These are phyloP conservation scores for Cryphonectria radicalis DNA, from an alignment of 2,329 filamentous ascomycete species.

Conservation along the genomic window DNA sequence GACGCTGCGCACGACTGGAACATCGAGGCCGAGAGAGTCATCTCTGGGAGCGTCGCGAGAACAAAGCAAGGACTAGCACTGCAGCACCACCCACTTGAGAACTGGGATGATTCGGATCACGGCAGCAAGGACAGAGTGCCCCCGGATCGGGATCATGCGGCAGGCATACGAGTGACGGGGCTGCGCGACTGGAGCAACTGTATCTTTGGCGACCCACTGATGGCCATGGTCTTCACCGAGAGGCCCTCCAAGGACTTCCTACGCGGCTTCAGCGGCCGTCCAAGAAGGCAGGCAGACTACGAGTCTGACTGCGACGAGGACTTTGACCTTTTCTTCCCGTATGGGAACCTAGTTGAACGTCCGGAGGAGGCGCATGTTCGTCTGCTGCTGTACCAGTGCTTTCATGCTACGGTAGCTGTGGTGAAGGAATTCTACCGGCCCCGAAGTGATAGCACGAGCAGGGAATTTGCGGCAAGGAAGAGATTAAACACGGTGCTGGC, in stretches of 20 bases:
- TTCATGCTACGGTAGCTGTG: constrained; percentile 56
- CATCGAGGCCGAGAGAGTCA: constrained; percentile 46
- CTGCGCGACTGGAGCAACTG: constrained; percentile 63
- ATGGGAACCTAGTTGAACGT: constrained; percentile 46
- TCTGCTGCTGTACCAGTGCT: constrained; percentile 61
- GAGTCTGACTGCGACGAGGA: constrained; percentile 28
- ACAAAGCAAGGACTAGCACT: constrained; percentile 3
- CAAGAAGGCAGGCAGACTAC: constrained; percentile 18
- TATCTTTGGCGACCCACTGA: constrained; percentile 63
- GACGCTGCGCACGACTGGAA: constrained; percentile 57
- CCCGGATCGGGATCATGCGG: constrained; percentile 5
- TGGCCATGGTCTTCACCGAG: constrained; percentile 54
- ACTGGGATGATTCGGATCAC: constrained; percentile 21
- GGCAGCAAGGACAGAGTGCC: constrained; percentile 17
- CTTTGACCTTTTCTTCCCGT: constrained; percentile 9
- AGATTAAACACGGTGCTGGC: constrained; percentile 52
- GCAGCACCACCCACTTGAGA: constrained; percentile 5
- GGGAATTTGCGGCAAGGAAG: constrained; percentile 58
- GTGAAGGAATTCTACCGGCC: constrained; percentile 61
- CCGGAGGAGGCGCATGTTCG: constrained; percentile 49
- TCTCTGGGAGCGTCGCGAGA: not conserved
- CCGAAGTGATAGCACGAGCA: constrained; percentile 49
- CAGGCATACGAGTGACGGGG: constrained; percentile 48
- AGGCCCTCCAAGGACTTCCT: constrained; percentile 50
- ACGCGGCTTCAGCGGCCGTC: constrained; percentile 47